These are phyloP conservation scores for Ascochyta viciae-villosae DNA, from an alignment of 2,329 filamentous ascomycete genomes.

Conservation along the genomic window DNA sequence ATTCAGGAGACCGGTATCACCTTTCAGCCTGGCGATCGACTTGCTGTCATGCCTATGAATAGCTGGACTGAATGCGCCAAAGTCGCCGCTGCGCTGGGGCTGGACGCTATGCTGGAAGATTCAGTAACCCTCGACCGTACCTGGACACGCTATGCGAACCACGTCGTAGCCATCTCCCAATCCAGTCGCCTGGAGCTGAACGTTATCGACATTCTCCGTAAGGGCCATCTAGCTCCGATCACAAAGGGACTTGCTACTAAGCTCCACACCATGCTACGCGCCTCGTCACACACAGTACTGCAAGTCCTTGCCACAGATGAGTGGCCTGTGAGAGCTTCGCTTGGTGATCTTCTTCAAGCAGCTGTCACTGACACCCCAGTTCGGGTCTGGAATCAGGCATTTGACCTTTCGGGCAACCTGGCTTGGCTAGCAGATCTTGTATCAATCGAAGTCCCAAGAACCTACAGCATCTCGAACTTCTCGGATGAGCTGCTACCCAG, in stretches of 20 bases:
- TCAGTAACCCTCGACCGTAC: constrained; percentile 48
- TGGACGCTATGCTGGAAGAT: constrained; percentile 57
- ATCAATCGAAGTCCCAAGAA: constrained; percentile 32
- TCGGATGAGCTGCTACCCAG: constrained; percentile 60
- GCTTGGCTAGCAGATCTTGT: constrained; percentile 31
- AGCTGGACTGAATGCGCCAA: constrained; percentile 63
- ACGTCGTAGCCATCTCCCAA: constrained; percentile 24
- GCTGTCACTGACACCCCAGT: constrained; percentile 31
- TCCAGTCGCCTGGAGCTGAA: constrained; percentile 21
- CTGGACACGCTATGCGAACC: constrained; percentile 54
- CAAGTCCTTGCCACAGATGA: constrained; percentile 34
- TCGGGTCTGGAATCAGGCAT: constrained; percentile 36
- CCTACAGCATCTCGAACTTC: constrained; percentile 53
- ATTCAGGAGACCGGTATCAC: constrained; percentile 62
- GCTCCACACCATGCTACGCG: constrained; percentile 31
- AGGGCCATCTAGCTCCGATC: constrained; percentile 34
- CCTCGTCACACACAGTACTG: constrained; percentile 30
- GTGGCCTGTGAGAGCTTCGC: constrained; percentile 33
- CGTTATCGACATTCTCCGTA: constrained; percentile 33
- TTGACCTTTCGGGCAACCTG: constrained; percentile 27
- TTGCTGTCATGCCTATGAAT: constrained; percentile 64
- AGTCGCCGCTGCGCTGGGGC: constrained; percentile 59
- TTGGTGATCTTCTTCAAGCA: constrained; percentile 34
- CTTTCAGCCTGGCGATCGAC: constrained; percentile 60
- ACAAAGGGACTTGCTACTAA: constrained; percentile 35